Percentiles rank a stretch among this genome's conserved stretches.
Evolutionary conservation across 2,329 filamentous ascomycete genomes (phyloP).

Genomic region (Sarocladium kiliense): DNA sequence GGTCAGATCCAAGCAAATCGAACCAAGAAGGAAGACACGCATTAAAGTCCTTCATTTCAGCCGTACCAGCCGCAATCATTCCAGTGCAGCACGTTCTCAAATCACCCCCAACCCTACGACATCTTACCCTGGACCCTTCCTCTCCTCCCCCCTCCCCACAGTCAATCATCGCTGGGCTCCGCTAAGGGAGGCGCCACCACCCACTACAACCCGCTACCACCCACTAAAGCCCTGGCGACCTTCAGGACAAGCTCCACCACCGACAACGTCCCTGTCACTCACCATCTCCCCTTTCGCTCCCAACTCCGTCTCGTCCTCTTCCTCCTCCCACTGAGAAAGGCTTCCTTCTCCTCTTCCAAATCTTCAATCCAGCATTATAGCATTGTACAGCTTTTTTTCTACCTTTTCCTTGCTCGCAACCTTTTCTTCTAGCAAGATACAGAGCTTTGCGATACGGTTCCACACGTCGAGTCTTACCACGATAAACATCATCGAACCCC

Average conservation of each 20-base stretch:
- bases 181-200: conserved; percentile 4
- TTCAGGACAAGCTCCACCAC: conserved; percentile 5
- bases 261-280: not conserved
- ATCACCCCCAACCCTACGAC: not conserved
- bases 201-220: not conserved
- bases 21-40: not conserved
- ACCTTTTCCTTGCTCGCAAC: not conserved
- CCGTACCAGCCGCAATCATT: not conserved
- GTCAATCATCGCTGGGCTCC: conserved; percentile 1
- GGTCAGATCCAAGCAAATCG: not conserved
- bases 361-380: not conserved
- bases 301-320: not conserved
- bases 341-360: not conserved
- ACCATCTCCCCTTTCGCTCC: not conserved
- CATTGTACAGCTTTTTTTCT: not conserved
- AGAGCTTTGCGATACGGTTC: not conserved
- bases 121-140: conserved; percentile 1
- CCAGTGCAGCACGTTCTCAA: no score
- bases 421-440: not conserved
- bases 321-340: not conserved
- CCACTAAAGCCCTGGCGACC: not conserved
- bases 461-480: not conserved
- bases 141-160: not conserved
- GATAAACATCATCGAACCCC: not conserved
- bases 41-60: not conserved